Evolutionary conservation across 306 rosid species (phyloP).

Genomic region (Castanea crenata): DNA sequence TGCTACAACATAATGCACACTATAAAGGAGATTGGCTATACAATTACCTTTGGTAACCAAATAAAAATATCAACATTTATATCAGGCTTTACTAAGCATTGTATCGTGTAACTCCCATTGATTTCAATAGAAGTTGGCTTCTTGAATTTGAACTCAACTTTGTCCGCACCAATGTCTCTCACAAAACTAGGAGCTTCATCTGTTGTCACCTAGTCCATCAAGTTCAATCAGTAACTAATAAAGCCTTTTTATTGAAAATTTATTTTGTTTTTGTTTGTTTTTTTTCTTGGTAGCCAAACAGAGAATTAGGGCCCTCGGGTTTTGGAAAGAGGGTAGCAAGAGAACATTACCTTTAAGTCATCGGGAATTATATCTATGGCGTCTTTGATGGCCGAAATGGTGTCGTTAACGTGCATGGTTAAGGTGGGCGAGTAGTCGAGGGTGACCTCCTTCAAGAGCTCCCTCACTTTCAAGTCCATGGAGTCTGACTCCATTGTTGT

Average conservation of each 20-base stretch:
- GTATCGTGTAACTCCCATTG: slow-evolving; percentile 69
- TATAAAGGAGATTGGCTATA: neutral
- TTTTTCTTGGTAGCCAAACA: neutral
- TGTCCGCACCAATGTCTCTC: slow-evolving; percentile 80
- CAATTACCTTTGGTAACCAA: slow-evolving; percentile 75
- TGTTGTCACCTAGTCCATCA: slow-evolving; percentile 50
- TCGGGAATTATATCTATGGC: slow-evolving; percentile 59
- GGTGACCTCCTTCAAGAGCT: slow-evolving; percentile 66
- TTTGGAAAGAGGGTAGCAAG: neutral
- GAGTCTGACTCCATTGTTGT: slow-evolving; percentile 11
- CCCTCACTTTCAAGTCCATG: slow-evolving; percentile 54
- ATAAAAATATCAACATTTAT: slow-evolving; percentile 65
- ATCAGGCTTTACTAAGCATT: slow-evolving; percentile 61
- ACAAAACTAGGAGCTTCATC: slow-evolving; percentile 67
- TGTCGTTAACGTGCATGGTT: slow-evolving; percentile 47
- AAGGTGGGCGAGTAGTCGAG: slow-evolving; percentile 37
- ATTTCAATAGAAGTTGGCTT: slow-evolving; percentile 51
- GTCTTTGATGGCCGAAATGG: slow-evolving; percentile 48
- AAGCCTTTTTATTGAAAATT: no score
- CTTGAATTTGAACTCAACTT: slow-evolving; percentile 75
- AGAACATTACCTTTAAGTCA: slow-evolving; percentile 39
- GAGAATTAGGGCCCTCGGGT: neutral
- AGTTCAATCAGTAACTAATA: neutral
- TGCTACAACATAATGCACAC: neutral
- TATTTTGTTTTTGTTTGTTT: no score